phyloP scores from a whole-genome alignment of 176 grass and related monocot species.

The Musa itinerans region DNA sequence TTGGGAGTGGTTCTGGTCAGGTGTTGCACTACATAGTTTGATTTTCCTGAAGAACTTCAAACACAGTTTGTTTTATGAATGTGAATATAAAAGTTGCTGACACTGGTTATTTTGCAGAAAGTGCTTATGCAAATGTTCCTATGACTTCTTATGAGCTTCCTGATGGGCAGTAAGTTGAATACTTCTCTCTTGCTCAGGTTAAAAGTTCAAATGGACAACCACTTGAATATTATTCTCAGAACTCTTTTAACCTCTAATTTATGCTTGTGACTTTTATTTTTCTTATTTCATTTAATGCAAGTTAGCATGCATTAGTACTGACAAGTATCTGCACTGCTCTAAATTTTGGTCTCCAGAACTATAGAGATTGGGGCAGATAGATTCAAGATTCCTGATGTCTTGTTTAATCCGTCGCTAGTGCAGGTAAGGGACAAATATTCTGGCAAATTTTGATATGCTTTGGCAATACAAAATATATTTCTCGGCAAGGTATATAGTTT shows the following conservation, averaged over 20 bases:
- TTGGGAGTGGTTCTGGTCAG: too few relatives aligned
- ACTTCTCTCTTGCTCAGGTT: slow-evolving; percentile 9
- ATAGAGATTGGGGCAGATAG: slow-evolving; percentile 98
- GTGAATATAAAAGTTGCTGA: background rate
- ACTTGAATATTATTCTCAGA: too few relatives aligned
- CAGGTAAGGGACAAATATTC: slow-evolving; percentile 45
- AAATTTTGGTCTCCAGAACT: slow-evolving; percentile 43
- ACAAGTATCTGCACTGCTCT: background rate
- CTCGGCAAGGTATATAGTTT: too few relatives aligned
- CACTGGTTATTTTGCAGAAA: slow-evolving; percentile 42
- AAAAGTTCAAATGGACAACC: background rate
- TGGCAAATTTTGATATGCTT: background rate
- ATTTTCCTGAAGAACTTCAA: background rate
- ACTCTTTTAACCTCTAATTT: too few relatives aligned
- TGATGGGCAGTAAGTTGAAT: slow-evolving; percentile 89
- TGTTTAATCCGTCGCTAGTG: slow-evolving; percentile 86
- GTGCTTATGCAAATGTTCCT: slow-evolving; percentile 96
- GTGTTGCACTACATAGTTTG: background rate
- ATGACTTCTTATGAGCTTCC: slow-evolving; percentile 99
- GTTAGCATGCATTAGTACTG: background rate
- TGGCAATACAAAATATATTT: background rate
- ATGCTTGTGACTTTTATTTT: too few relatives aligned
- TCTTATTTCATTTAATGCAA: too few relatives aligned
- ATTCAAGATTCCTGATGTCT: slow-evolving; percentile 98
- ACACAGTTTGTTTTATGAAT: background rate